phyloP scores from a whole-genome alignment of 371 early-diverging fungal species.

The Rhizopus sp. region DNA sequence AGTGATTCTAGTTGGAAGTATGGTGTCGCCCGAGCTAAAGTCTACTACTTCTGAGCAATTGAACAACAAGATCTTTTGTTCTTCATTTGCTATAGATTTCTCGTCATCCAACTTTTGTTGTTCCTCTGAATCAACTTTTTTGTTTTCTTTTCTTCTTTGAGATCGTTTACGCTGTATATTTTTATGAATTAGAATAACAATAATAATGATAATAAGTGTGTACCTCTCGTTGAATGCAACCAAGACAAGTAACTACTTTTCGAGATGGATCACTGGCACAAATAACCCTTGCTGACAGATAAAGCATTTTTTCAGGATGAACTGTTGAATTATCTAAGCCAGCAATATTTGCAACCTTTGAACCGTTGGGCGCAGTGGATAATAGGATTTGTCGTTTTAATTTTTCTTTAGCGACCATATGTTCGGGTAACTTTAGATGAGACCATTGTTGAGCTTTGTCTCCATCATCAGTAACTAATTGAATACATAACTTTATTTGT shows the following conservation, averaged over 20 bases:
- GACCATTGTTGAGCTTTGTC: slow-evolving; percentile 71
- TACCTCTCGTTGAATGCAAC: slow-evolving; percentile 87
- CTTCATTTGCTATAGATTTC: slow-evolving; percentile 60
- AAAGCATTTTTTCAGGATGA: slow-evolving; percentile 53
- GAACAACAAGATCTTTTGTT: slow-evolving; percentile 79
- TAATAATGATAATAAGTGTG: not conserved
- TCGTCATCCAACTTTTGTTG: slow-evolving; percentile 40
- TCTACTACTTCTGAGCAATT: slow-evolving; percentile 87
- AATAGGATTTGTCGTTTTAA: slow-evolving; percentile 27
- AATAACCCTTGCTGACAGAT: slow-evolving; percentile 77
- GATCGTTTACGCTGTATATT: slow-evolving; percentile 48
- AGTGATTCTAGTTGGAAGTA: slow-evolving; percentile 90
- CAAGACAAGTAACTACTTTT: slow-evolving; percentile 79
- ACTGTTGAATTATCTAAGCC: slow-evolving; percentile 21
- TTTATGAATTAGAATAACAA: not conserved
- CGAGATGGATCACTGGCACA: slow-evolving; percentile 84
- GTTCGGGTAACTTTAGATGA: slow-evolving; percentile 71
- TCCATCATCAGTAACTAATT: slow-evolving; percentile 63
- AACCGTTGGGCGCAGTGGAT: slow-evolving; percentile 26
- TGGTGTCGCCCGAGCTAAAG: slow-evolving; percentile 87
- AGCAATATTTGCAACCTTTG: slow-evolving; percentile 8
- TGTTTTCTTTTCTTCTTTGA: slow-evolving; percentile 57
- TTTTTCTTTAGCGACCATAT: slow-evolving; percentile 66
- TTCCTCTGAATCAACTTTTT: slow-evolving; percentile 30
- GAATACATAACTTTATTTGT: slow-evolving; percentile 81